Conservation (phyloP, 73 alveolate genomes). For the Symbiodinium natans region DNA sequence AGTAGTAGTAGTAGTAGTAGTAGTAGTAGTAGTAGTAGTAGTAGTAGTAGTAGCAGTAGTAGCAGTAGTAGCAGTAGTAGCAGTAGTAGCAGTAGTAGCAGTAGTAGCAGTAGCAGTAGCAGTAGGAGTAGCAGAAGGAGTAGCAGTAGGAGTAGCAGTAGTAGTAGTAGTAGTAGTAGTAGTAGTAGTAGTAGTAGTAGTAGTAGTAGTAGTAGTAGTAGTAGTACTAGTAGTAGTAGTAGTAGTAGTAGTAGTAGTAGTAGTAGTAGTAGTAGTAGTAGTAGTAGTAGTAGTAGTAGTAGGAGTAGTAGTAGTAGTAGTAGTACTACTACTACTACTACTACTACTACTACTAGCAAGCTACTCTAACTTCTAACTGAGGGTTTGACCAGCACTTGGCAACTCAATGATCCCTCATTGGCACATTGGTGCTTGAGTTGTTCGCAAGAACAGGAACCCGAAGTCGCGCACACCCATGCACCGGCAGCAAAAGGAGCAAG, state of each 20-base stretch:
- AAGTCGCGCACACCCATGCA: background rate
- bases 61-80: background rate
- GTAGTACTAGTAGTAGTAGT: background rate
- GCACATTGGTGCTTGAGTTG: background rate
- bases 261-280: background rate
- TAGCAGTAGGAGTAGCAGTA: background rate
- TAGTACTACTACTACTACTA: background rate
- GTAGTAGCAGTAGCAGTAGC: background rate
- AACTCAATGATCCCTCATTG: background rate
- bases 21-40: background rate
- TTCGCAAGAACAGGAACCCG: background rate
- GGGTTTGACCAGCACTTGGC: background rate
- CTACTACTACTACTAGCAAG: background rate
- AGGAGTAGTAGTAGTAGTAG: too few relatives aligned
- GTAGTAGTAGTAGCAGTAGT: background rate
- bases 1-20: background rate
- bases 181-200: slow-evolving; percentile 2
- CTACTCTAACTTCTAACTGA: background rate
- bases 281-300: too few relatives aligned
- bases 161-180: slow-evolving; percentile 1
- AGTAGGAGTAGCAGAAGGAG: background rate
- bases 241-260: slow-evolving; percentile 2
- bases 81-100: background rate
- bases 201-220: background rate
- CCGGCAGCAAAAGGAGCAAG: background rate